Evolutionary conservation across 768 basidiomycete genomes (phyloP).

Genomic region (Termitomyces sp.): DNA sequence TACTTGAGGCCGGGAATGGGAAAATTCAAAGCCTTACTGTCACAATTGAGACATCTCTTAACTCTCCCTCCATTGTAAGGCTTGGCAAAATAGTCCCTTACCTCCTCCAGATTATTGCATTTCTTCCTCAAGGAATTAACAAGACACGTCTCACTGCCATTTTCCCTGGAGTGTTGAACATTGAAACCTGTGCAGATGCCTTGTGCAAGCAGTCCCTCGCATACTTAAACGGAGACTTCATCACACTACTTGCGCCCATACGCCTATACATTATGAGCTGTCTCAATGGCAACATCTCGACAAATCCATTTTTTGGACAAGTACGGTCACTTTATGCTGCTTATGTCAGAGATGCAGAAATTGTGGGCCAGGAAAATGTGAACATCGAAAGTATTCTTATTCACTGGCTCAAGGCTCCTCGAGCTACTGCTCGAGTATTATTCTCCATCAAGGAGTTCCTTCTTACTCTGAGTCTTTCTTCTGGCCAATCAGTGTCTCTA

Average conservation of each 20-base stretch:
- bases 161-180: background rate
- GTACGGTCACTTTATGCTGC: background rate
- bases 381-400: background rate
- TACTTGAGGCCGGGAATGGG: slow-evolving; percentile 7
- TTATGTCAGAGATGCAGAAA: background rate
- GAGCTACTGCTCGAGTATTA: background rate
- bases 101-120: background rate
- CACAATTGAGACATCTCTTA: slow-evolving; percentile 9
- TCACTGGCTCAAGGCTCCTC: background rate
- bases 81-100: background rate
- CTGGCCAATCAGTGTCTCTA: background rate
- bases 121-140: background rate
- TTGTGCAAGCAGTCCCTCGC: background rate
- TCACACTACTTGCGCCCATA: background rate
- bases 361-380: background rate
- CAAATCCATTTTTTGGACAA: background rate
- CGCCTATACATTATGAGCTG: background rate
- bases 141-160: background rate
- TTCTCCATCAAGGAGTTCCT: background rate
- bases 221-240: background rate
- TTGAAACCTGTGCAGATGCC: background rate
- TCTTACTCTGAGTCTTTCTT: background rate
- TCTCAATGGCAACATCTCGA: background rate
- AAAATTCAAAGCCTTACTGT: slow-evolving; percentile 9
- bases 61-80: slow-evolving; percentile 7